These are phyloP conservation scores for Akebia trifoliata DNA, from an alignment of 164 flowering plant species.

Conservation along the genomic window DNA sequence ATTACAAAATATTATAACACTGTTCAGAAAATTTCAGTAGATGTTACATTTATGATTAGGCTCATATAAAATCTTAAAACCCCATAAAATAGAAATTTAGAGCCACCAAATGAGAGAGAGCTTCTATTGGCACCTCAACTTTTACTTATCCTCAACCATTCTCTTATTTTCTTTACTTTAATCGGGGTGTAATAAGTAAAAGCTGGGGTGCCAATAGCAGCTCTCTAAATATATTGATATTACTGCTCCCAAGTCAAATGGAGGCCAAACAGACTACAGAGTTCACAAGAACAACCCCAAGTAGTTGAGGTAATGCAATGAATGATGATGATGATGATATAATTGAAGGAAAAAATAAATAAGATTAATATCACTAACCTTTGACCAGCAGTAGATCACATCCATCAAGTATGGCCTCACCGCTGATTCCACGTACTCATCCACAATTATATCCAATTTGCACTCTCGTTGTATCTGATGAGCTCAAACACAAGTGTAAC, in stretches of 20 bases:
- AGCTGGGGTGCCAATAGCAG: no score
- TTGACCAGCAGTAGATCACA: constrained; percentile 96
- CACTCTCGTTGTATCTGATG: constrained; percentile 94
- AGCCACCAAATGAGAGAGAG: no score
- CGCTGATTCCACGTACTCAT: constrained; percentile 91
- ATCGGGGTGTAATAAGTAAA: no score
- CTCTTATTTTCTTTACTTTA: no score
- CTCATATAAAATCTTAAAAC: no score
- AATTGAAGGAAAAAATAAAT: not conserved
- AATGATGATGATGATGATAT: not conserved
- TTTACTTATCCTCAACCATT: no score
- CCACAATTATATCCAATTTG: constrained; percentile 88
- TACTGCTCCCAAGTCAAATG: not conserved
- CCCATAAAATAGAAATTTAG: no score
- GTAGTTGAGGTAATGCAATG: not conserved
- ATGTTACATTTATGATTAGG: no score
- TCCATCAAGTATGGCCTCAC: constrained; percentile 94
- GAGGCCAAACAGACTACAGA: not conserved
- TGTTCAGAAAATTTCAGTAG: no score
- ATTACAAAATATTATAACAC: no score
- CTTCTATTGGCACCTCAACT: no score
- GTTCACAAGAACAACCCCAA: not conserved
- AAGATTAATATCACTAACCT: constrained; percentile 38
- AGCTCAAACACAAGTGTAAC: not conserved
- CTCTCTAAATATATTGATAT: no score